A percentile compares a stretch with the other conserved stretches of the same genome.
These are phyloP conservation scores for Trametes pubescens DNA, from an alignment of 1,284 basidiomycete genomes.

Conservation along the genomic window DNA sequence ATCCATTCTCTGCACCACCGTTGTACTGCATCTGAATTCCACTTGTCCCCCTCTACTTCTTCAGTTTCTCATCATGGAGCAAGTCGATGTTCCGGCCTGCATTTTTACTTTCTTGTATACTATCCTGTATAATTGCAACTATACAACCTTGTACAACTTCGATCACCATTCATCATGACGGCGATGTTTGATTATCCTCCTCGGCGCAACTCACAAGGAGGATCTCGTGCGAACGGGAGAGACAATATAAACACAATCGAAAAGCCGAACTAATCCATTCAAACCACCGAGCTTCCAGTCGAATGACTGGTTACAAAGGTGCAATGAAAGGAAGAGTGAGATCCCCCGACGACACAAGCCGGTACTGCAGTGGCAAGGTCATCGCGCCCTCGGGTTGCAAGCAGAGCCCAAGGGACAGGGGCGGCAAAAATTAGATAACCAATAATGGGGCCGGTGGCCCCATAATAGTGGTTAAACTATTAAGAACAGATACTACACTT, in stretches of 20 bases:
- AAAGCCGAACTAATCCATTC: slow-evolving; percentile 20
- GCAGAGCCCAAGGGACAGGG: slow-evolving; percentile 33
- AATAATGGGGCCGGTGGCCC: slow-evolving; percentile 40
- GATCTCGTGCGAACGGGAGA: no score
- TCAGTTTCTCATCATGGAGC: background rate
- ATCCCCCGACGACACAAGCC: slow-evolving; percentile 37
- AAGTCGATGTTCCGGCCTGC: background rate
- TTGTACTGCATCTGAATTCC: background rate
- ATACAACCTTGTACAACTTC: no score
- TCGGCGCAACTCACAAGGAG: background rate
- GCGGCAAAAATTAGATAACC: slow-evolving; percentile 38
- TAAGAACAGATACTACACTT: slow-evolving; percentile 97
- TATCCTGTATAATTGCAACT: no score
- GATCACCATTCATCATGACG: no score
- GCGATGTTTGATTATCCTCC: no score
- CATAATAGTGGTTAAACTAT: slow-evolving; percentile 82
- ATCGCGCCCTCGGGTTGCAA: slow-evolving; percentile 35
- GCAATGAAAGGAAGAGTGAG: slow-evolving; percentile 28
- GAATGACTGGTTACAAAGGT: slow-evolving; percentile 24
- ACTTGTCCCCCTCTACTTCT: background rate
- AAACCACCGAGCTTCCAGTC: slow-evolving; percentile 22
- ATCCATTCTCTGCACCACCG: background rate
- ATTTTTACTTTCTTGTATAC: background rate
- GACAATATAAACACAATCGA: no score
- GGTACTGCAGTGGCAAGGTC: slow-evolving; percentile 36